Conservation (phyloP, 805 yeast species). For the Metschnikowia amazonensis region DNA sequence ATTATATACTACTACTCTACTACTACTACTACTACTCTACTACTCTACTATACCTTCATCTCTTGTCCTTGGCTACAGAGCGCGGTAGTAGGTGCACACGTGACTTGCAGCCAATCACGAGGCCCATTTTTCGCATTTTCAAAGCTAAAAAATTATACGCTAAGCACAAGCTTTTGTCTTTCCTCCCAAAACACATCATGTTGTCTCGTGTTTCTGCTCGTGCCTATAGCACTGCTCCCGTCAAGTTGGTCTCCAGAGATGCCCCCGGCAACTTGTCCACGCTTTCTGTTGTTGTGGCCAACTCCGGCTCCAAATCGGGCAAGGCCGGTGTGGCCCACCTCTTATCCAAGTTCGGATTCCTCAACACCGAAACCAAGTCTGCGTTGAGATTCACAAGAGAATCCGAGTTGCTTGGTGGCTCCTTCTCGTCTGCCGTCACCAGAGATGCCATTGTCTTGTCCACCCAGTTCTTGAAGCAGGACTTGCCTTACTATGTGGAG, state of each 20-base stretch:
- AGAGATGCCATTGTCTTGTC: conserved; percentile 81
- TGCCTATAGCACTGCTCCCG: conserved; percentile 42
- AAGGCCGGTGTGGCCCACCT: conserved; percentile 83
- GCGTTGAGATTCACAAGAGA: conserved; percentile 93
- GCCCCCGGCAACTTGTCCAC: conserved; percentile 67
- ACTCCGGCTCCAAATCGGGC: conserved; percentile 77
- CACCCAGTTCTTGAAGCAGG: conserved; percentile 80
- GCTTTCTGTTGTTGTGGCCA: conserved; percentile 70
- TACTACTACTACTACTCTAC: no score
- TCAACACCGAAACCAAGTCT: conserved; percentile 76
- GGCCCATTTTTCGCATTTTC: conserved; percentile 16
- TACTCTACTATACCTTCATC: no score
- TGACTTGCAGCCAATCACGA: conserved; percentile 23
- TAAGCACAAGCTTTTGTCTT: neutral
- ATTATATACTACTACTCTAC: no score
- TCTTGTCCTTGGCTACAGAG: no score
- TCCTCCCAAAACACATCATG: conserved; percentile 21
- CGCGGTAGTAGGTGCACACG: conserved; percentile 17
- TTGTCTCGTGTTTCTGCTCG: conserved; percentile 42
- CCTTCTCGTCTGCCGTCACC: conserved; percentile 61
- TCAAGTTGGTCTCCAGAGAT: conserved; percentile 52
- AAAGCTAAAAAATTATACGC: conserved; percentile 1
- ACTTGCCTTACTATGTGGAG: conserved; percentile 87
- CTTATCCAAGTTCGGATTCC: conserved; percentile 77
- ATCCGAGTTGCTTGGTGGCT: conserved; percentile 89